Evolutionary conservation across 306 rosid species (phyloP), one percentile per base, ranked within the genome.

Genomic region (Cicer judaicum): DNA sequence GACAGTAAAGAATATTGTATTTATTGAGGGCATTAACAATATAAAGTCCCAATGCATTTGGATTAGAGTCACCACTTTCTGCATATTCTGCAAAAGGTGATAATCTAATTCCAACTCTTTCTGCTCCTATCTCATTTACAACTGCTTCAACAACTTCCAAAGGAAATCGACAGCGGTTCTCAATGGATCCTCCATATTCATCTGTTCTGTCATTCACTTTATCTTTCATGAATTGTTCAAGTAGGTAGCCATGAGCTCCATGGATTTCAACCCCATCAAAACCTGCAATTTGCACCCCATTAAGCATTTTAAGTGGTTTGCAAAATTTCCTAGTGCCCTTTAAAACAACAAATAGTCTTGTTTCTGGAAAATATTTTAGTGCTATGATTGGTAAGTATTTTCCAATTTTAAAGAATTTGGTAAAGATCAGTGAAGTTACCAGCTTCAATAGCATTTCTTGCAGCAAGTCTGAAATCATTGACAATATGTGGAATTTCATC

Each of bases 181-280:
- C 96, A 1, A 89, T 71, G 19, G 90, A 82, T 47, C 97, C 93
- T 40, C 97, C 97, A 55, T 92, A 92, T 63, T 88, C 41, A 68
- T 89, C 93, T 29, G 80, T 88, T 62, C 90, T 68, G 59, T 89
- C 88, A 52, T 89, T 92, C 40, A 84, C 85, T 64, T 79, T 2
- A 21, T 92, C 96, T 59, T 89, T 89, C 72, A 88, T 41, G 62
- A 92, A 92, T 49, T 92, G 90, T 5, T 89, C 91, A 10, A 86
- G 64, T 7, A 91, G 62, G 82, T 86, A 91, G 50, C 96, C 97
- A 66, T 88, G 75, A 24, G 87, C 96, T 7, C 85, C 91, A 39
- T 92, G 93, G 40, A 92, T 80, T 79, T 92, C 97, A 68, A 89
- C 85, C 48, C 96, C 97, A 77, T 90, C 93, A 75, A 89, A 92